Base-by-base conservation (phyloP, 2,329 filamentous ascomycete species). In the Ceratocystiopsis sp. region DNA sequence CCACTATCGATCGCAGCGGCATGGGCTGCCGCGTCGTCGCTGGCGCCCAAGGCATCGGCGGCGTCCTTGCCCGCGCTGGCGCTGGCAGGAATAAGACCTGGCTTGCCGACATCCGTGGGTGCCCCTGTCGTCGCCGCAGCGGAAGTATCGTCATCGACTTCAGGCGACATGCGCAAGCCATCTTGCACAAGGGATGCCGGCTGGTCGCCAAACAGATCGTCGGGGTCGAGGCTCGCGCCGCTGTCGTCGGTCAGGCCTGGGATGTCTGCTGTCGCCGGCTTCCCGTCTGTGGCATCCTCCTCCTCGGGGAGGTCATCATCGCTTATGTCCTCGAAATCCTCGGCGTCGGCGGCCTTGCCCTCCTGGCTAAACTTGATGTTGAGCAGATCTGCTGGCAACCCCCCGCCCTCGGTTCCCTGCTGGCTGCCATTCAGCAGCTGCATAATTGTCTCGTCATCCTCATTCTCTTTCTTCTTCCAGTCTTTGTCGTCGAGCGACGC, bases 301-400 rank as follows among this genome's bases (percentile, higher is more conserved):
- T 91, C 84, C 8, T 91, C 84, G 12, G 85, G 81, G 9, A 94
- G 69, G 49, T 95, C 87, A 56, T 93, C 86, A 57, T 96, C 89
- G 48, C 96, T 87, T 53, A 73, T 96, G 56, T 98, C 89, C 48
- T 91, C 66, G 37, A 70, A 98, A 56, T 98, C 91, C 48, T 91
- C 65, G 36, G 91, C 91, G 61, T 96, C 84, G 47, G 86, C 86
- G 43, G 86, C 89, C 61, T 98, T 98, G 58, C 85, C 81, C 8
- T 68, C 67, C 50, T 76, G 68, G 50, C 78, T 76, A 49, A 79
- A 71, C 19, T 67, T 42, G 25, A 51, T 42, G 39, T 51, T 55
- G 29, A 68, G 61, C 46, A 75, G 55, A 41, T 63, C 61, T 5
- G 65, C 54, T 10, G 59, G 60, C 13, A 64, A 54, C 17, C 54